Evolutionary conservation across 1,284 basidiomycete species (phyloP).

Genomic region (Lignosus rhinocerotis): DNA sequence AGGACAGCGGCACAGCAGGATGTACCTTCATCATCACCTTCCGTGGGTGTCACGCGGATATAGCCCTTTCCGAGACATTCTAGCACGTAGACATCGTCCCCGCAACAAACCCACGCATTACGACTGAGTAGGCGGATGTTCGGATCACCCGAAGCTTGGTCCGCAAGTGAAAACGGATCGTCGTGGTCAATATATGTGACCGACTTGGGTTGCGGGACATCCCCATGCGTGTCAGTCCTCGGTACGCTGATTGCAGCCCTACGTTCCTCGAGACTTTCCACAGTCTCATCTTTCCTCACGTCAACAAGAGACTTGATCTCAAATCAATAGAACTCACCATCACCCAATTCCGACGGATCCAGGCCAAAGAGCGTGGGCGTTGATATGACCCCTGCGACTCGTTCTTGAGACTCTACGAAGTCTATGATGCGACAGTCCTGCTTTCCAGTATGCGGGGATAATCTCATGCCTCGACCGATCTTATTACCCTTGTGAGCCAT

Average conservation of each 20-base stretch:
- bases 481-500: constrained; percentile 30
- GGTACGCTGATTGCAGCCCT: constrained; percentile 28
- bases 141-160: constrained; percentile 52
- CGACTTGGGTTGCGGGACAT: constrained; percentile 57
- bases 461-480: constrained; percentile 92
- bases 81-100: constrained; percentile 72
- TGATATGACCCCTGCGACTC: constrained; percentile 76
- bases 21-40: constrained; percentile 41
- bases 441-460: constrained; percentile 83
- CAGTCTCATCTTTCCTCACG: constrained; percentile 46
- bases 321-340: constrained; percentile 44
- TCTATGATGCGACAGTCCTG: constrained; percentile 88
- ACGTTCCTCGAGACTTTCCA: constrained; percentile 48
- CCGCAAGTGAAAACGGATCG: constrained; percentile 69
- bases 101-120: constrained; percentile 84
- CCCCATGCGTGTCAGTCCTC: neutral
- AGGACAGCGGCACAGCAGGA: neutral
- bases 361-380: constrained; percentile 88
- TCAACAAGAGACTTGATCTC: neutral
- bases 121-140: constrained; percentile 51
- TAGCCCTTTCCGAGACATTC: constrained; percentile 78
- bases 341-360: constrained; percentile 68
- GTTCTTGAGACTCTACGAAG: constrained; percentile 79
- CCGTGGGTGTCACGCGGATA: constrained; percentile 62
- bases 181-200: constrained; percentile 84